phyloP scores from a whole-genome alignment of 345 rosid genomes.

The Gossypium bickii region DNA sequence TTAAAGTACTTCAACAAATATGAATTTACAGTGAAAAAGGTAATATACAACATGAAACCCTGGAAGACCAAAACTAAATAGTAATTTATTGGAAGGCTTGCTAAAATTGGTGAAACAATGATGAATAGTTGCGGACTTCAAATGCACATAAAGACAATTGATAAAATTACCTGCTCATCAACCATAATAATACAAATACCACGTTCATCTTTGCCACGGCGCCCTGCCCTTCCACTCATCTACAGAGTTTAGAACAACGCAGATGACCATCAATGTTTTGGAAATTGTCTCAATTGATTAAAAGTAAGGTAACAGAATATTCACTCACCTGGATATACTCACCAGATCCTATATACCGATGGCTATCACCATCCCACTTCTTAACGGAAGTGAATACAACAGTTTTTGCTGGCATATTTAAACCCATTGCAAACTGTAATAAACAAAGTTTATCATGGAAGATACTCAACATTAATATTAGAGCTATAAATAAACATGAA shows the following conservation, averaged over 20 bases:
- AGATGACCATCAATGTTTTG: neutral
- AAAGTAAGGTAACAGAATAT: constrained; percentile 11
- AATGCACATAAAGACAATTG: neutral
- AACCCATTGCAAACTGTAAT: constrained; percentile 96
- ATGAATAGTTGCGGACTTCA: neutral
- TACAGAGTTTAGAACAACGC: constrained; percentile 30
- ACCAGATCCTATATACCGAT: constrained; percentile 90
- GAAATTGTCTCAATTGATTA: neutral
- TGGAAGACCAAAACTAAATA: neutral
- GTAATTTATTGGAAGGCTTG: neutral
- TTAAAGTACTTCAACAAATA: neutral
- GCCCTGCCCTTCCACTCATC: constrained; percentile 99
- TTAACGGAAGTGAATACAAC: constrained; percentile 89
- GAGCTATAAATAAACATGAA: neutral
- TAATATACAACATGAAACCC: neutral
- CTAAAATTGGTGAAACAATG: neutral
- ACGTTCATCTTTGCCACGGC: constrained; percentile 96
- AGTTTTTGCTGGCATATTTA: constrained; percentile 99
- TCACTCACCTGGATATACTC: constrained; percentile 93
- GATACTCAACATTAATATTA: neutral
- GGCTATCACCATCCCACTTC: constrained; percentile 99
- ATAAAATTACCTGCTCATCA: constrained; percentile 70
- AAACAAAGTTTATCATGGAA: constrained; percentile 7
- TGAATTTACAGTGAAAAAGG: neutral
- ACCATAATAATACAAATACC: constrained; percentile 97